These are phyloP conservation scores for Penicillium polonicum DNA, from an alignment of 2,329 filamentous ascomycete genomes.

Conservation along the genomic window DNA sequence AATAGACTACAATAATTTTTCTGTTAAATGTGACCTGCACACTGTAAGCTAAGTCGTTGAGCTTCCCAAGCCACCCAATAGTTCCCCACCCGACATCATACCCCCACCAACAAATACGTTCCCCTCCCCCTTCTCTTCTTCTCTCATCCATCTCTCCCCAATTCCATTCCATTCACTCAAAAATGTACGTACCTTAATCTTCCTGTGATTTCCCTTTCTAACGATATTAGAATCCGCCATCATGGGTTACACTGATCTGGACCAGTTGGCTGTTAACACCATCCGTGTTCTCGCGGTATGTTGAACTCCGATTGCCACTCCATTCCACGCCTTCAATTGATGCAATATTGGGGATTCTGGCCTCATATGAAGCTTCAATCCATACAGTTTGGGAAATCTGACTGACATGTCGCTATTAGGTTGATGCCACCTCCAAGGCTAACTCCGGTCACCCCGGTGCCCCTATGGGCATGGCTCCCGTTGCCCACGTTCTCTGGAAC, in stretches of 20 bases:
- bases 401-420: conserved; percentile 53
- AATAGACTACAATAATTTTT: not conserved
- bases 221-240: conserved; percentile 43
- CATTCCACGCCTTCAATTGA: conserved; percentile 1
- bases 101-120: conserved; percentile 33
- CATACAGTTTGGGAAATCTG: not conserved
- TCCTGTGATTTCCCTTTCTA: conserved; percentile 12
- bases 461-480: conserved; percentile 94
- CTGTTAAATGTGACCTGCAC: not conserved
- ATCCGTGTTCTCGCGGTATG: conserved; percentile 94
- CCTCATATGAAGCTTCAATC: not conserved
- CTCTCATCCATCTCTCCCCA: conserved; percentile 20
- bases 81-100: conserved; percentile 29
- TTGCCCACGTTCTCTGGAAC: conserved; percentile 96
- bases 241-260: conserved; percentile 87
- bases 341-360: not conserved
- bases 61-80: conserved; percentile 5
- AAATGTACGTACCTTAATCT: conserved; percentile 13
- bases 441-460: conserved; percentile 99
- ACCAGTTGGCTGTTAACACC: conserved; percentile 94
- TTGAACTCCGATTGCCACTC: conserved; percentile 30
- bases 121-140: conserved; percentile 24
- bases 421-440: conserved; percentile 93
- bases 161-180: conserved; percentile 10
- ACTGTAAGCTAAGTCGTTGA: not conserved